phyloP scores from a whole-genome alignment of 805 yeast genomes.

The Kluyveromyces dobzhanskii region DNA sequence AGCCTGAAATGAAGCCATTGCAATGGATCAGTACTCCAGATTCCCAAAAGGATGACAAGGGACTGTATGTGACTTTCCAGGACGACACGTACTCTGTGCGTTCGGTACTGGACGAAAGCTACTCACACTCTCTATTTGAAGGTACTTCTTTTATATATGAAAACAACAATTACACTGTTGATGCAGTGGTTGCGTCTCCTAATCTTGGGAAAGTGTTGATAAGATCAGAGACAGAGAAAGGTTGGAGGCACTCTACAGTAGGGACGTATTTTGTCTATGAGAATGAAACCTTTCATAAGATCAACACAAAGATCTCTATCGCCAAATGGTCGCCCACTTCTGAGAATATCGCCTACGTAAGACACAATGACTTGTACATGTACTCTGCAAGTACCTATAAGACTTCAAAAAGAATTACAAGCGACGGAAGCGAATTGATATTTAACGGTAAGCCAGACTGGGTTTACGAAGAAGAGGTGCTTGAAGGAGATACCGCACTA shows the following conservation, averaged over 20 bases:
- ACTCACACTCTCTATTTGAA: constrained; percentile 39
- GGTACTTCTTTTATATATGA: constrained; percentile 38
- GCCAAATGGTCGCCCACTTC: constrained; percentile 76
- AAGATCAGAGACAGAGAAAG: constrained; percentile 51
- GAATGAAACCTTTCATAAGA: constrained; percentile 23
- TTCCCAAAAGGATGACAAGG: constrained; percentile 47
- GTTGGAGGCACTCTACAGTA: constrained; percentile 46
- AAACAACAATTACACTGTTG: constrained; percentile 38
- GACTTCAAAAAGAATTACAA: constrained; percentile 43
- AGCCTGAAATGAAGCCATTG: constrained; percentile 43
- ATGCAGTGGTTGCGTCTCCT: constrained; percentile 55
- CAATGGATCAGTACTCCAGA: constrained; percentile 63
- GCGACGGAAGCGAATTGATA: constrained; percentile 59
- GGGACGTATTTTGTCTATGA: constrained; percentile 38
- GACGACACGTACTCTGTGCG: constrained; percentile 46
- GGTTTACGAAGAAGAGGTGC: constrained; percentile 91
- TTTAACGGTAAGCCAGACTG: constrained; percentile 90
- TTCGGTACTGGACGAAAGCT: constrained; percentile 33
- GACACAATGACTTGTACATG: constrained; percentile 61
- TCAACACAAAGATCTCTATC: constrained; percentile 31
- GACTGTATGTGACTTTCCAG: constrained; percentile 51
- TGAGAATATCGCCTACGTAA: constrained; percentile 52
- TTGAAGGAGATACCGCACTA: constrained; percentile 56
- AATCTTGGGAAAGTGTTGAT: constrained; percentile 51
- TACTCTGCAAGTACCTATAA: constrained; percentile 30